Base-by-base conservation (phyloP, 805 yeast species). In the Wickerhamiella musiphila region DNA sequence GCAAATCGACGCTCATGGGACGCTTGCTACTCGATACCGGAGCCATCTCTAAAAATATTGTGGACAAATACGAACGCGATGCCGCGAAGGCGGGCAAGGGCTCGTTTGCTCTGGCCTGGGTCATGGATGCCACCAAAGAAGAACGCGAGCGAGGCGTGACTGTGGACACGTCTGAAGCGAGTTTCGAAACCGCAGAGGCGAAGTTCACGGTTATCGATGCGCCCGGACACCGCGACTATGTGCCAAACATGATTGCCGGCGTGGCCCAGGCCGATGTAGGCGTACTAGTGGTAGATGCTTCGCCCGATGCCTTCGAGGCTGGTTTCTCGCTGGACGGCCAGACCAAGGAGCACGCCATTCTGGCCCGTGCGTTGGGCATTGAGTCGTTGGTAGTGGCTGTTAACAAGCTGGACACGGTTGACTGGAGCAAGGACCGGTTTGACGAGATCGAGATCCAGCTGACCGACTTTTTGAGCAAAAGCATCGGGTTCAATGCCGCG, bases 161-260 rank as follows among this genome's bases (percentile, higher is more conserved):
- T 2, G 71, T 78, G 16, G 92, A 78, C 46, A 69, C 78, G 20
- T 73, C 78, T 35, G 73, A 75, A 33, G 72, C 78, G 6, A 58
- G 61, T 24, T 73, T 78, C 38, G 76, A 70, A 43, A 74, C 84
- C 2, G 33, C 46, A 1, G 49, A 43, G 2, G 60, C 71, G 5
- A 54, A 62, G 29, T 76, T 73, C 48, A 72, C 81, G 1, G 73
- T 82, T 4, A 69, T 78, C 34, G 92, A 78, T 55, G 83, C 92
- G 1, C 92, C 92, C 0, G 92, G 92, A 0, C 92, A 78, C 52
- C 62, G 65, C 38, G 90, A 78, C 46, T 78, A 75, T 51, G 78
- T 78, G 20, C 92, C 92, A 4, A 79, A 76, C 44, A 76, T 78
- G 82, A 77, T 78, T 42, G 77, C 79, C 18, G 92, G 92, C 18